Base-by-base conservation (phyloP, 2,329 filamentous ascomycete species). In the Pseudogymnoascus sp. region DNA sequence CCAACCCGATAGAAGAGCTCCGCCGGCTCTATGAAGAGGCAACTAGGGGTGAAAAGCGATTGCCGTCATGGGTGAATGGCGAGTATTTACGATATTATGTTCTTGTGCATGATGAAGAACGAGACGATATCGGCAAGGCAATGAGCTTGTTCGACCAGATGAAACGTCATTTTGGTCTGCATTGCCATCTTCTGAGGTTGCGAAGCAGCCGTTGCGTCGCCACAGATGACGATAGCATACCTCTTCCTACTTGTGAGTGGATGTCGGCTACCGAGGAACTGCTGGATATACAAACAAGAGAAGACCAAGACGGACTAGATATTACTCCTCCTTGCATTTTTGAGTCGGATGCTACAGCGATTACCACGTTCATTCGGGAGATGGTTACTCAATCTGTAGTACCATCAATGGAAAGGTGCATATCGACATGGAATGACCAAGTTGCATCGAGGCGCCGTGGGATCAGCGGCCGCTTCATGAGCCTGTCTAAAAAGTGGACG, bases 81-180 rank as follows among this genome's bases (percentile, higher is more conserved):
- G 92, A 97, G 66, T 99, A 95, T 74, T 79, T 99, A 67, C 85
- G 95, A 66, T 99, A 99, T 75, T 99, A 99, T 75, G 90, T 99
- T 14, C 80, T 99, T 43, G 88, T 99, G 16, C 95, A 99, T 71
- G 95, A 99, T 69, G 96, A 99, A 76, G 95, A 99, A 72, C 87
- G 86, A 65, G 93, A 96, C 72, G 93, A 99, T 73, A 96, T 97
- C 65, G 85, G 86, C 38, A 89, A 92, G 75, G 96, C 93, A 11
- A 93, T 93, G 75, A 85, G 87, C 16, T 80, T 97, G 28, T 99
- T 96, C 75, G 95, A 99, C 69, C 91, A 97, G 75, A 99, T 99
- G 96, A 99, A 97, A 77, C 87, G 95, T n/a, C 91, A 97, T 76
- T 91, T 99, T 67, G 95, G 95, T 1, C 79, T 97, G 59, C 93